phyloP scores from a whole-genome alignment of 176 grass and related monocot genomes.

The Phoenix dactylifera region DNA sequence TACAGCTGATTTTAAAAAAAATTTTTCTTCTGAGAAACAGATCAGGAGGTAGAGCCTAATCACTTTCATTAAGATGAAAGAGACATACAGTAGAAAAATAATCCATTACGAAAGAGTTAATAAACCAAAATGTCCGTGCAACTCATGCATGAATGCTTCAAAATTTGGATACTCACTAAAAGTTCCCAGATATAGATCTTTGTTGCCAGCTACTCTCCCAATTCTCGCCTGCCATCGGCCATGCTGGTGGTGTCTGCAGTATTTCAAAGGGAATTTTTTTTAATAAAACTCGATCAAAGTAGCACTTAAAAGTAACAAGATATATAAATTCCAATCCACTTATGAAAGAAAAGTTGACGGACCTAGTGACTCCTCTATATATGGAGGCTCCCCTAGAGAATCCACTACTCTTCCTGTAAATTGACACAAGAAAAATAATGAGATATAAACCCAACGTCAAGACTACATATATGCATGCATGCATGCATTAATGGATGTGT shows the following conservation, averaged over 20 bases:
- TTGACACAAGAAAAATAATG: conserved; percentile 3
- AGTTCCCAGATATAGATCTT: conserved; percentile 90
- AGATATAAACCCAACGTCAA: neutral
- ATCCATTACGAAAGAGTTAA: too few species aligned
- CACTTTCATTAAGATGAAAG: too few species aligned
- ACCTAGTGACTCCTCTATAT: conserved; percentile 95
- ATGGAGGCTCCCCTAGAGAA: conserved; percentile 97
- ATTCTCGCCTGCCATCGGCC: conserved; percentile 95
- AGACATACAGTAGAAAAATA: too few species aligned
- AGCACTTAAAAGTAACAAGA: too few species aligned
- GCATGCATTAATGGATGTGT: conserved; percentile 38
- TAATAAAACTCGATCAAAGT: too few species aligned
- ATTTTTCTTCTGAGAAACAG: too few species aligned
- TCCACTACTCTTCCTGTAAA: conserved; percentile 76
- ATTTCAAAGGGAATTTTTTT: too few species aligned
- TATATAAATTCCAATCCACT: too few species aligned
- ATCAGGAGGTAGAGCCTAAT: too few species aligned
- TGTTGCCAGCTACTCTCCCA: conserved; percentile 95
- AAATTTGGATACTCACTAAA: conserved; percentile 46
- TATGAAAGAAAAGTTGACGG: neutral
- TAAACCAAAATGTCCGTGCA: too few species aligned
- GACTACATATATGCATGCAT: neutral
- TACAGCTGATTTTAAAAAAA: too few species aligned
- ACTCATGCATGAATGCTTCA: neutral
- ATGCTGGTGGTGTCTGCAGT: conserved; percentile 76